A percentile compares a stretch with the other conserved stretches of the same genome.
phyloP scores from a whole-genome alignment of 2,329 filamentous ascomycete genomes.

The Sclerotiophoma versabilis region DNA sequence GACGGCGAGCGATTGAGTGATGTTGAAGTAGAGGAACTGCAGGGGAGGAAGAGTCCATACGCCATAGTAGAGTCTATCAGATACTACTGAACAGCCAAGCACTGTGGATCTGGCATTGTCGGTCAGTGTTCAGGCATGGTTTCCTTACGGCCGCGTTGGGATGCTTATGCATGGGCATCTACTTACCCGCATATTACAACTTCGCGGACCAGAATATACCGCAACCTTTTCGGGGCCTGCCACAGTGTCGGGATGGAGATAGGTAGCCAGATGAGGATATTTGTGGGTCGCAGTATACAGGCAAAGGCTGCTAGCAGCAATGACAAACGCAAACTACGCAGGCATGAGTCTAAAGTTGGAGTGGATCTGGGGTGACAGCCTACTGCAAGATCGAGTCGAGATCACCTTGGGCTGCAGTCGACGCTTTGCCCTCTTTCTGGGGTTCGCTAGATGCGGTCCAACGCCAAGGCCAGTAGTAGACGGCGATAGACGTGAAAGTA shows the following conservation, averaged over 20 bases:
- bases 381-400: constrained; percentile 39
- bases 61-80: constrained; percentile 82
- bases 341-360: constrained; percentile 29
- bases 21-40: constrained; percentile 88
- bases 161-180: constrained; percentile 1
- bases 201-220: constrained; percentile 67
- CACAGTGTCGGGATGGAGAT: constrained; percentile 65
- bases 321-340: constrained; percentile 57
- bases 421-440: constrained; percentile 27
- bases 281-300: constrained; percentile 87
- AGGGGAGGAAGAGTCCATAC: constrained; percentile 88
- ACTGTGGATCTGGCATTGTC: constrained; percentile 58
- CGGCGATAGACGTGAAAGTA: constrained; percentile 79
- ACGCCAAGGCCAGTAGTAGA: constrained; percentile 88
- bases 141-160: background rate
- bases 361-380: constrained; percentile 22
- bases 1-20: constrained; percentile 83
- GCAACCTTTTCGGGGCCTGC: constrained; percentile 52
- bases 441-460: constrained; percentile 51
- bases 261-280: constrained; percentile 81
- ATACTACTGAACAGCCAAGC: constrained; percentile 68
- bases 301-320: constrained; percentile 80
- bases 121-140: constrained; percentile 16
- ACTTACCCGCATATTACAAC: constrained; percentile 65
- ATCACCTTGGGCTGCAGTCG: constrained; percentile 47